Conservation (phyloP, 305 asterid genomes). For the Ajuga reptans region DNA sequence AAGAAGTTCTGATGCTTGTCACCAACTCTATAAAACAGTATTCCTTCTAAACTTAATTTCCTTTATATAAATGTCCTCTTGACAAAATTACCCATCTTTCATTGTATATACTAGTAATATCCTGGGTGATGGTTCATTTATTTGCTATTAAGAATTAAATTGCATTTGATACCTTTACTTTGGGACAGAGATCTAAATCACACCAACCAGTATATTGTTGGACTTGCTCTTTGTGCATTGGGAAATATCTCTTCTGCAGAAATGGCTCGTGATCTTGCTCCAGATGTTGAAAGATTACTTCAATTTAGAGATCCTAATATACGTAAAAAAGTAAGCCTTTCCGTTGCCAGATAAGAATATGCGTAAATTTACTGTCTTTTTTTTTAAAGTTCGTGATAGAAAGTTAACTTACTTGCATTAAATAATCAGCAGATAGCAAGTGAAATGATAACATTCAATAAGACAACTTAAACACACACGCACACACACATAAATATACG, state of each 20-base stretch:
- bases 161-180: slow-evolving; percentile 40
- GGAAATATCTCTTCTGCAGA: slow-evolving; percentile 96
- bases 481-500: no score
- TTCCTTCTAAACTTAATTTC: slow-evolving; percentile 27
- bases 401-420: not conserved
- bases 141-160: slow-evolving; percentile 2
- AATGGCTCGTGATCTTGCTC: slow-evolving; percentile 99
- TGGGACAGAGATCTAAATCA: slow-evolving; percentile 85
- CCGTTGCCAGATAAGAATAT: not conserved
- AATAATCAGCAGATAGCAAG: not conserved
- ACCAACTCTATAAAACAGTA: slow-evolving; percentile 99
- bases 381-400: not conserved
- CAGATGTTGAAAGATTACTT: slow-evolving; percentile 89
- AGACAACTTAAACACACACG: not conserved
- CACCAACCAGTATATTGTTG: slow-evolving; percentile 94
- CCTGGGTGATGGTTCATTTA: slow-evolving; percentile 10
- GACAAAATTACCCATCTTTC: slow-evolving; percentile 3
- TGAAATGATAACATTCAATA: not conserved
- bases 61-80: slow-evolving; percentile 11
- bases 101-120: not conserved
- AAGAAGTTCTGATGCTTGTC: slow-evolving; percentile 96
- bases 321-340: slow-evolving; percentile 70
- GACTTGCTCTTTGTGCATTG: slow-evolving; percentile 98
- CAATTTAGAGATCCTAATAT: slow-evolving; percentile 97
- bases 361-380: not conserved